These are phyloP conservation scores for Trichoderma citrinoviride DNA, from an alignment of 2,329 filamentous ascomycete species.

Conservation along the genomic window DNA sequence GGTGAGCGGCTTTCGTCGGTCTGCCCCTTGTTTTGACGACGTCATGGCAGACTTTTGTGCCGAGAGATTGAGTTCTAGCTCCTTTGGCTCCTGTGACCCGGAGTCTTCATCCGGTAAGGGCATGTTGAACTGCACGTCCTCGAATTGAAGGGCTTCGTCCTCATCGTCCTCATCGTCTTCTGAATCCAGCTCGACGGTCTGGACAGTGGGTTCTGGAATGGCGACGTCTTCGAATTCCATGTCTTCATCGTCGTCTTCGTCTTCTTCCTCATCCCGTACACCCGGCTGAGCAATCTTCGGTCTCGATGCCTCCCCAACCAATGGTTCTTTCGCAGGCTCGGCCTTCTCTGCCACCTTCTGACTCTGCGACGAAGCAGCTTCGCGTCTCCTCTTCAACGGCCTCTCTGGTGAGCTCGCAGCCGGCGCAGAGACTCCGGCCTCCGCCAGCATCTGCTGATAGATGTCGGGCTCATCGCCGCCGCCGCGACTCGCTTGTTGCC, in stretches of 20 bases:
- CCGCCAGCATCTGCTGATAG: conserved; percentile 49
- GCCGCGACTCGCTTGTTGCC: conserved; percentile 22
- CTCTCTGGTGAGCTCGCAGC: conserved; percentile 35
- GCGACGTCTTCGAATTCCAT: conserved; percentile 52
- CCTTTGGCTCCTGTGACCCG: conserved; percentile 31
- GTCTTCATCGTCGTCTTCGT: conserved; percentile 43
- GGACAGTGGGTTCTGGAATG: conserved; percentile 47
- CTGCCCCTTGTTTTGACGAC: conserved; percentile 31
- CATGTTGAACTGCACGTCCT: conserved; percentile 47
- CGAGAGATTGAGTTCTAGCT: conserved; percentile 53
- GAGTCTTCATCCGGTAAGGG: conserved; percentile 28
- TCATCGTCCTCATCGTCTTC: conserved; percentile 44
- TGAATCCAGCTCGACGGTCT: conserved; percentile 51
- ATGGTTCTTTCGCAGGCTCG: neutral
- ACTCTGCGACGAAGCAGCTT: conserved; percentile 23
- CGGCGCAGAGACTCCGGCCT: conserved; percentile 42
- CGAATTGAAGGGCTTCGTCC: conserved; percentile 45
- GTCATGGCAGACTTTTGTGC: conserved; percentile 41
- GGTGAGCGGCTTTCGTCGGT: conserved; percentile 52
- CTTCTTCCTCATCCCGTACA: conserved; percentile 35
- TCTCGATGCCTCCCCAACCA: neutral
- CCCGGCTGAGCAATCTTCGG: conserved; percentile 5
- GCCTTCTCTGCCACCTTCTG: neutral
- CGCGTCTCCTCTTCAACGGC: conserved; percentile 41
- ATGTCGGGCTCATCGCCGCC: conserved; percentile 38